Evolutionary conservation across 225 moss, liverwort and hornwort species (phyloP), one percentile per base, ranked within the genome.

Genomic region (Marchantia polymorpha): DNA sequence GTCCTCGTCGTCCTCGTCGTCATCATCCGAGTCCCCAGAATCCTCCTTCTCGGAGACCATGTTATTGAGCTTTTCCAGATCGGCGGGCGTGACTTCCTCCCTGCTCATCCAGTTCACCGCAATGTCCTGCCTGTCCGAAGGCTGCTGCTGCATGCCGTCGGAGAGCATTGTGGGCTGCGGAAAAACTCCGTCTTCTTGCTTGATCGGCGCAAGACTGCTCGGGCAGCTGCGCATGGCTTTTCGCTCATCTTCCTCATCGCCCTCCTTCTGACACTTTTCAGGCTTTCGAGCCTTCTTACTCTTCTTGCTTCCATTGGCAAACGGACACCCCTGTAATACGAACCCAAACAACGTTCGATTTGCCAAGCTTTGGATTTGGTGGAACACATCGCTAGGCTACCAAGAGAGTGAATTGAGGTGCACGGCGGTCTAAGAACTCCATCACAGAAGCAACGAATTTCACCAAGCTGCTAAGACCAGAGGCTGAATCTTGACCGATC

Each of bases 81-180:
- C 94, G 48, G 90, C 91, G 64, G 78, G 80, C 79, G 89, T 94
- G 71, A 92, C 92, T 81, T 90, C 92, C 87, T 94, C 94, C 75
- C 91, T 88, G 84, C 90, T 91, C 94, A 94, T 94, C 94, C 94
- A 94, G 52, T 88, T 94, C 30, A 94, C 90, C 77, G 84, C 90
- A 30, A 83, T 85, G 60, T 94, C 89, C 67, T 85, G 85, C 60
- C 83, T 84, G 17, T 80, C 70, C 73, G 76, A 60, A 52, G 66
- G 84, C 82, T 82, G 79, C 27, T 63, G 84, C 82, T 82, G 79
- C 27, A 76, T 79, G 53, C 20, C 76, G 31, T 84, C 87, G 82
- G 65, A 77, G 27, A 83, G 83, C 59, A 81, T 69, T 78, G 81
- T 83, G 53, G 73, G 59, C 6, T 80, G 80, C 54, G 81, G 71